Evolutionary conservation across 768 basidiomycete species (phyloP).

Genomic region (Xerocomus potaroensis): DNA sequence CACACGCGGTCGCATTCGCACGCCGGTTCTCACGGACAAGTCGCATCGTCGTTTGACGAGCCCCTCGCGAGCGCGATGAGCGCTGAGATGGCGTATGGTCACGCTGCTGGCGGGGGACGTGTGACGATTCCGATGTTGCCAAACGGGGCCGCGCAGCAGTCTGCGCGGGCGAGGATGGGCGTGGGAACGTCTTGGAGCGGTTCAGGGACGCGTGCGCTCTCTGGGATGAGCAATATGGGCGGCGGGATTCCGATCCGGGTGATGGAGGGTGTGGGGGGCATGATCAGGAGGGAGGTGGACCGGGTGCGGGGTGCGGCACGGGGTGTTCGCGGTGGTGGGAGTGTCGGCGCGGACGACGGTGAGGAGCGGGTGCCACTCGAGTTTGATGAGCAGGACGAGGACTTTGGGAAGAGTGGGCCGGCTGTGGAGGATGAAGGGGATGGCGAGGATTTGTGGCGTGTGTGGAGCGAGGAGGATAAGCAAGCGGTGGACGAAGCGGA

Average conservation of each 20-base stretch:
- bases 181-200: constrained; percentile 13
- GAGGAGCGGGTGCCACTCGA: constrained; percentile 36
- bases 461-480: constrained; percentile 28
- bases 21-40: constrained; percentile 39
- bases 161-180: background rate
- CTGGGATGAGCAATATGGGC: constrained; percentile 16
- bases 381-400: constrained; percentile 70
- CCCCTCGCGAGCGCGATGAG: constrained; percentile 72
- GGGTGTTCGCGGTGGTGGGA: background rate
- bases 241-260: constrained; percentile 48
- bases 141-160: constrained; percentile 48
- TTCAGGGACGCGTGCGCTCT: constrained; percentile 14
- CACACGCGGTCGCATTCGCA: constrained; percentile 9
- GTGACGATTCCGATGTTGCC: constrained; percentile 69
- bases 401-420: constrained; percentile 34
- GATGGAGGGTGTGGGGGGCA: constrained; percentile 58
- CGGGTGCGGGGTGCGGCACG: constrained; percentile 11
- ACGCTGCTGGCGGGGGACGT: constrained; percentile 34
- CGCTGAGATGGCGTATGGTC: constrained; percentile 51
- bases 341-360: background rate
- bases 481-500: constrained; percentile 31
- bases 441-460: constrained; percentile 22
- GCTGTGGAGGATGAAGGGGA: constrained; percentile 2
- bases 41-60: constrained; percentile 58
- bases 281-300: constrained; percentile 49